Conservation (phyloP, 1,284 basidiomycete genomes). For the Ustilago loliicola region DNA sequence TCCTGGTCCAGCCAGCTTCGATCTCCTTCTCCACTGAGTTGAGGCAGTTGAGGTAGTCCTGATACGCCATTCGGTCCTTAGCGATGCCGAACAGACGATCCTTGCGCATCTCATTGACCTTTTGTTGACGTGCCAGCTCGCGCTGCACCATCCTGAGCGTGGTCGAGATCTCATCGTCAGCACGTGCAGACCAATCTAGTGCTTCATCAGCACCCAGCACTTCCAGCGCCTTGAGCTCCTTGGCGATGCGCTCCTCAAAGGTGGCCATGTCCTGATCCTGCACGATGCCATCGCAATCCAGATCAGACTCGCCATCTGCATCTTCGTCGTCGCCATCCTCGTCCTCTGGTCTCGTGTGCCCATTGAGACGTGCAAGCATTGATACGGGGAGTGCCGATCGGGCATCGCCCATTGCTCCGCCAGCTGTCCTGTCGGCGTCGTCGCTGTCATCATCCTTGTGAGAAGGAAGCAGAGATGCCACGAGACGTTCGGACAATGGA, state of each 20-base stretch:
- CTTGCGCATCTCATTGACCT: constrained; percentile 86
- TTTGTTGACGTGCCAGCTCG: constrained; percentile 81
- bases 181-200: constrained; percentile 55
- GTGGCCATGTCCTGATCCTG: constrained; percentile 73
- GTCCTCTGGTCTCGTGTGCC: constrained; percentile 31
- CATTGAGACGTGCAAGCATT: constrained; percentile 28
- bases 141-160: constrained; percentile 88
- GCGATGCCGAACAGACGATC: constrained; percentile 81
- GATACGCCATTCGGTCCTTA: constrained; percentile 87
- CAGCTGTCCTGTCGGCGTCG: constrained; percentile 9
- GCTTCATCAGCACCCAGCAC: constrained; percentile 73
- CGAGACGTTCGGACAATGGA: constrained; percentile 60
- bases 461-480: constrained; percentile 56
- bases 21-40: constrained; percentile 68
- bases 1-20: constrained; percentile 66
- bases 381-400: constrained; percentile 22
- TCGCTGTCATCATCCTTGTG: constrained; percentile 17
- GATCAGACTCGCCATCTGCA: constrained; percentile 46
- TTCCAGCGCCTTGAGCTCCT: constrained; percentile 74
- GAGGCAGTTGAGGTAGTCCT: constrained; percentile 71
- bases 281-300: constrained; percentile 32
- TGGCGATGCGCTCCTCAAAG: constrained; percentile 74
- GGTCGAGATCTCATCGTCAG: constrained; percentile 90
- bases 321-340: constrained; percentile 49
- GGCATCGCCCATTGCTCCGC: background rate